Evolutionary conservation across 768 basidiomycete species (phyloP), one percentile per base, ranked within the genome.

Genomic region (Russula compacta): DNA sequence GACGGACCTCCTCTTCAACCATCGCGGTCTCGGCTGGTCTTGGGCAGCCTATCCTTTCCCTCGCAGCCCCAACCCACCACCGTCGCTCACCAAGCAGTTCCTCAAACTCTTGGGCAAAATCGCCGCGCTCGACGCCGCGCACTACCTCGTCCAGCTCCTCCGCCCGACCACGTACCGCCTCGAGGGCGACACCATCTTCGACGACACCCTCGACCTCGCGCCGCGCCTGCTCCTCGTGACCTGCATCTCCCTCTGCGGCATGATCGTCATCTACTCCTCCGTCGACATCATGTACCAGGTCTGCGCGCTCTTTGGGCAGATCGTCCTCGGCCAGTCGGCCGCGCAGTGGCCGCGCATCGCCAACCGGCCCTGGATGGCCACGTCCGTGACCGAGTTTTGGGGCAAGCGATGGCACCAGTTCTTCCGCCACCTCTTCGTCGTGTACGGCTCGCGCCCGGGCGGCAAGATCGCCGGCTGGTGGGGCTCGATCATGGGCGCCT

Each of bases 401-500:
- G 67, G 70, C 3, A 64, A 60, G 11, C 67, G 76, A 4, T 79
- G 77, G 77, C 77, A 78, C 53, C 74, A 75, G 52, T 65, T 66
- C 38, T 69, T 73, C 56, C 74, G 77, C 19, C 71, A 64, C 6
- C 40, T 56, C 3, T 77, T 77, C 59, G 56, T 76, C 46, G 49
- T 67, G 21, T 32, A 73, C 6, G 77, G 76, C 12, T 68, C 67
- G 2, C 58, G 60, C 9, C 75, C 73, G 0, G 56, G 81, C 17
- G 66, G 67, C 33, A 68, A 66, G 56, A 58, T 81, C 7, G 67
- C 80, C 32, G 85, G 86, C 10, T 77, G 78, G 33, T 59, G 68
- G 3, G 84, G 82, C 5, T 71, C 68, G 2, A 72, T 87, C 12
- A 60, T 88, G 4, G 86, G 84, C 10, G 80, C 78, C 3, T 89